Conservation (phyloP, 345 rosid species). For the Brassica cretica region DNA sequence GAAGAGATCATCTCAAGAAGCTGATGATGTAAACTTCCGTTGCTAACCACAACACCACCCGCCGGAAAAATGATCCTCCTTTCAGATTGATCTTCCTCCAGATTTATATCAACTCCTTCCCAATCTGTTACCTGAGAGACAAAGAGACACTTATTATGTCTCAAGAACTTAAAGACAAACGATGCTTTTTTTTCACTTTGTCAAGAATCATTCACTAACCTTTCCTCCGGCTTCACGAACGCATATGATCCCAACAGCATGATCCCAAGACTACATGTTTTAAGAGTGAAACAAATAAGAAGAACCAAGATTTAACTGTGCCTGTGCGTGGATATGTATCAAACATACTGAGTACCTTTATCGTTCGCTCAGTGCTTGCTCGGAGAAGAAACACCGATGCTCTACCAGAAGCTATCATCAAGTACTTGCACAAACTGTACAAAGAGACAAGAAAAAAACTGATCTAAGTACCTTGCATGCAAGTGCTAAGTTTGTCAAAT, state of each 20-base stretch:
- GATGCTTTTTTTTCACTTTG: background rate
- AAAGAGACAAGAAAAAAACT: background rate
- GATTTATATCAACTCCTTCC: constrained; percentile 58
- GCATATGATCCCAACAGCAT: constrained; percentile 88
- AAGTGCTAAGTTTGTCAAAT: background rate
- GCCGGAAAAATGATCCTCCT: constrained; percentile 57
- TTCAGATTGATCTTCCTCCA: constrained; percentile 61
- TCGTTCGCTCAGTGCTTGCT: constrained; percentile 38
- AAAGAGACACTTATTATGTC: background rate
- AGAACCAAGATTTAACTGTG: background rate
- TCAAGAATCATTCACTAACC: constrained; percentile 43
- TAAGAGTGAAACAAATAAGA: background rate
- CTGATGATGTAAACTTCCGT: constrained; percentile 51
- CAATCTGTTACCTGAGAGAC: constrained; percentile 68
- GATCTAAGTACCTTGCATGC: constrained; percentile 6
- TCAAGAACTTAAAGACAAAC: background rate
- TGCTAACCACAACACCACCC: constrained; percentile 68
- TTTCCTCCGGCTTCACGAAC: constrained; percentile 93
- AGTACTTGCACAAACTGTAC: constrained; percentile 73
- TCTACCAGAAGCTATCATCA: constrained; percentile 78
- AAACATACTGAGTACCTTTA: constrained; percentile 48
- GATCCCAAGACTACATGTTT: constrained; percentile 80
- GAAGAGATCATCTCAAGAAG: constrained; percentile 57
- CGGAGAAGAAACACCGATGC: constrained; percentile 56
- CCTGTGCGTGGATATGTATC: background rate